A percentile compares a stretch with the other conserved stretches of the same genome.
Conservation (phyloP, 1,284 basidiomycete genomes). For the Vanrija humicola region DNA sequence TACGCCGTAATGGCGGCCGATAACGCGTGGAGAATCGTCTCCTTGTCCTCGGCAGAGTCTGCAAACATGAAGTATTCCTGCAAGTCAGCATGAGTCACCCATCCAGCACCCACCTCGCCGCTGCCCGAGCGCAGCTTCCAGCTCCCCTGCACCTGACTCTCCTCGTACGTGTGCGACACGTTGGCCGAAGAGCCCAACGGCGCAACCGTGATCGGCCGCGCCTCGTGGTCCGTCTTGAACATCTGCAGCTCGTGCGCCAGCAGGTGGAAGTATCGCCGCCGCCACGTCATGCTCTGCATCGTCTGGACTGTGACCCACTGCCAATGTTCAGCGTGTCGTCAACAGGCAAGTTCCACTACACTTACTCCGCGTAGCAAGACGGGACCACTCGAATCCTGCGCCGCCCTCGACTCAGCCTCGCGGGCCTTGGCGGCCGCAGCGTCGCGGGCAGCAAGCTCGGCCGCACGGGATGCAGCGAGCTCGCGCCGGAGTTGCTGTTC, state of each 20-base stretch:
- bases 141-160: constrained; percentile 41
- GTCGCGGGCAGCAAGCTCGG: background rate
- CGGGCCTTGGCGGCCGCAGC: background rate
- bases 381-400: constrained; percentile 12
- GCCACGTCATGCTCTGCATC: constrained; percentile 34
- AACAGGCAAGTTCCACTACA: background rate
- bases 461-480: too few species aligned
- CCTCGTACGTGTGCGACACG: constrained; percentile 31
- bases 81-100: background rate
- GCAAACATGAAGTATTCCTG: constrained; percentile 44
- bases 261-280: constrained; percentile 41
- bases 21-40: constrained; percentile 32
- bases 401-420: background rate
- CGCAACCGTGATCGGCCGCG: constrained; percentile 1
- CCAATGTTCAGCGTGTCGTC: background rate
- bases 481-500: background rate
- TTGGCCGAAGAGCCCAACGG: background rate
- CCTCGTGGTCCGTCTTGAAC: constrained; percentile 25
- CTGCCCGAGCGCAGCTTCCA: constrained; percentile 32
- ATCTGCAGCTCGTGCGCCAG: constrained; percentile 27
- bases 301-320: constrained; percentile 46
- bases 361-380: constrained; percentile 45
- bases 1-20: constrained; percentile 3
- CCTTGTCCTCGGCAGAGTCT: constrained; percentile 39
- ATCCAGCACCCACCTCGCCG: constrained; percentile 24